Base-by-base conservation (phyloP, 805 yeast genomes). In the Candida ascalaphidarum region DNA sequence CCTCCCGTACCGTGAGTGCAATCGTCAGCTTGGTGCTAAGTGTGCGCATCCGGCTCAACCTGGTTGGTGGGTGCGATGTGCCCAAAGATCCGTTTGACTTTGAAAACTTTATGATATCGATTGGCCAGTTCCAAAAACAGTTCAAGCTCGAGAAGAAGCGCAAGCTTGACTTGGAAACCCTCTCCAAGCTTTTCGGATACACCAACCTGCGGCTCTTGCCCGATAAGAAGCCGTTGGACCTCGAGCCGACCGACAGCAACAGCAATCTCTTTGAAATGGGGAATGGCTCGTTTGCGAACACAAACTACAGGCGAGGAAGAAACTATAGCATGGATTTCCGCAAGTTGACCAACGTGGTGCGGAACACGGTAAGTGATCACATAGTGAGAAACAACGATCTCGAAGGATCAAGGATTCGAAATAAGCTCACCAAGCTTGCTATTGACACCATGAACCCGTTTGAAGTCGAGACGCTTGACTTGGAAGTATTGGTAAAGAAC, bases 11-110 rank as follows among this genome's bases (percentile, higher is more conserved):
- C 0, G 82, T 86, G 0, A 69, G 94, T 0, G 89, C 92, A 0
- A 63, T 92, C 2, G 52, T 92, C 7, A 92, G 96, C 25, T 71
- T 84, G 43, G 71, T 84, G 0, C 50, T 81, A 12, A 76, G 85
- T 31, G 69, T 83, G 26, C 71, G 85, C 38, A 46, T 89, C 21
- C 75, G 84, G 27, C 58, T 78, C 8, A 50, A 48, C 3, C 27
- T 48, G 21, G 35, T 48, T 11, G 55, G 53, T 1, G 55, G 55
- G 0, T 48, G 53, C 24, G 82, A 65, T 42, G 80, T 65, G 34
- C 92, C 76, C 11, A 81, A 84, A 44, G 97, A 92, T 46, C 89
- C 95, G 0, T 77, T 81, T 45, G 89, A 82, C 35, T 76, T 74
- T 28, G 80, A 77, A 29, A 68, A 68, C 27, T 81, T 89, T 41